A percentile compares a stretch with the other conserved stretches of the same genome.
phyloP scores from a whole-genome alignment of 768 basidiomycete genomes.

The Podaxis sp. region DNA sequence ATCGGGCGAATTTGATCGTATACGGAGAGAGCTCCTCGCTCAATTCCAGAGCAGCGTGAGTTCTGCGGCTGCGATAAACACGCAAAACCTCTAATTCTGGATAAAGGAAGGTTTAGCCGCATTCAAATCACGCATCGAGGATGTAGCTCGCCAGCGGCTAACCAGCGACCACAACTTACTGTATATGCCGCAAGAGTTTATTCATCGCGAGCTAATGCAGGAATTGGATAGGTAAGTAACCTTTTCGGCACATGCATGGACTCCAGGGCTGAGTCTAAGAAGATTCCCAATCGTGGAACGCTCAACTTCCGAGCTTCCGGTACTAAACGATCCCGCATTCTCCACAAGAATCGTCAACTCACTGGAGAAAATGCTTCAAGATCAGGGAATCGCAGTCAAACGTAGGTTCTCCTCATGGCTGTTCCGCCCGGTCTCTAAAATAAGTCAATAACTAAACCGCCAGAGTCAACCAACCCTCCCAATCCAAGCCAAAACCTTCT shows the following conservation, averaged over 20 bases:
- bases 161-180: slow-evolving; percentile 52
- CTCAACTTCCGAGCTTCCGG: slow-evolving; percentile 12
- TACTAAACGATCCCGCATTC: slow-evolving; percentile 12
- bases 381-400: slow-evolving; percentile 8
- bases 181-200: slow-evolving; percentile 47
- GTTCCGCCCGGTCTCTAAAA: neutral
- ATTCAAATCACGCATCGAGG: slow-evolving; percentile 58
- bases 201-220: slow-evolving; percentile 65
- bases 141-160: slow-evolving; percentile 58
- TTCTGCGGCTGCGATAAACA: neutral
- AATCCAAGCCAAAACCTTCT: neutral
- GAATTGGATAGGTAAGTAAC: slow-evolving; percentile 62
- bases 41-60: slow-evolving; percentile 46
- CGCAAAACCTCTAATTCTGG: neutral
- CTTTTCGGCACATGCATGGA: neutral
- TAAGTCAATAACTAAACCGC: neutral
- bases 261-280: neutral
- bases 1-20: slow-evolving; percentile 74
- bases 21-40: slow-evolving; percentile 61
- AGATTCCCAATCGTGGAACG: slow-evolving; percentile 15
- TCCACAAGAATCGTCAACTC: slow-evolving; percentile 7
- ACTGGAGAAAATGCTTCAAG: slow-evolving; percentile 13
- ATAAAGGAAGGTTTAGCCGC: slow-evolving; percentile 48
- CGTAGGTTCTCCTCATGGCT: neutral
- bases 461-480: neutral